Evolutionary conservation across 2,329 filamentous ascomycete species (phyloP), one percentile per base, ranked within the genome.

Genomic region (Zasmidium angulare): DNA sequence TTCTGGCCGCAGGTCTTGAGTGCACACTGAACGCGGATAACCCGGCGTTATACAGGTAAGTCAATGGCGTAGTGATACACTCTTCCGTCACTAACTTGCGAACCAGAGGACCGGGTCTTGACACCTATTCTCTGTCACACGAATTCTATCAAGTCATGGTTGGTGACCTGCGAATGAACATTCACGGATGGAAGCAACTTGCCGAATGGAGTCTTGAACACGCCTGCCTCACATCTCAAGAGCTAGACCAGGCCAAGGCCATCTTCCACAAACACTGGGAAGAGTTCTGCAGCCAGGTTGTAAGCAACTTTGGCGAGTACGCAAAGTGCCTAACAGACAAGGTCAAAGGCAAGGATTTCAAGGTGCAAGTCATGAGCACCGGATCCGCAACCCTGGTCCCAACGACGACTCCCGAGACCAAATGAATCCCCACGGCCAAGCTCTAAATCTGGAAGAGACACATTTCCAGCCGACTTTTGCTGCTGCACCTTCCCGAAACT

Each of bases 141-240:
- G 89, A 92, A 69, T 91, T 91, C 69, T 91, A 91, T 71, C 89
- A 92, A 69, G 81, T 87, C 59, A 85, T 91, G 79, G 82, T 89
- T 7, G 89, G 89, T 50, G 85, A 85, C 48, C 78, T 81, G 12
- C 81, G 84, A 58, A 89, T 91, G 81, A 83, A 81, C 19, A 73
- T 92, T 0, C 84, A 84, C 63, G 88, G 88, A 47, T 89, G 88
- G 86, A 87, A 88, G 69, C 88, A 91, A 72, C 75, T 81, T 0
- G 77, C 74, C 2, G 64, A 73, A 31, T 81, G 78, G 78, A 80
- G 78, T 55, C 63, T 81, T 2, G 69, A 79, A 29, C 77, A 79
- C 63, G 77, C 76, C 60, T 79, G 77, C 56, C 66, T 81, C 19
- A 48, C 65, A 0, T 29, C 53, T 0, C 78, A 86, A 63, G 75